Base-by-base conservation (phyloP, 495 filamentous ascomycete genomes). In the Penicillium ucsense region DNA sequence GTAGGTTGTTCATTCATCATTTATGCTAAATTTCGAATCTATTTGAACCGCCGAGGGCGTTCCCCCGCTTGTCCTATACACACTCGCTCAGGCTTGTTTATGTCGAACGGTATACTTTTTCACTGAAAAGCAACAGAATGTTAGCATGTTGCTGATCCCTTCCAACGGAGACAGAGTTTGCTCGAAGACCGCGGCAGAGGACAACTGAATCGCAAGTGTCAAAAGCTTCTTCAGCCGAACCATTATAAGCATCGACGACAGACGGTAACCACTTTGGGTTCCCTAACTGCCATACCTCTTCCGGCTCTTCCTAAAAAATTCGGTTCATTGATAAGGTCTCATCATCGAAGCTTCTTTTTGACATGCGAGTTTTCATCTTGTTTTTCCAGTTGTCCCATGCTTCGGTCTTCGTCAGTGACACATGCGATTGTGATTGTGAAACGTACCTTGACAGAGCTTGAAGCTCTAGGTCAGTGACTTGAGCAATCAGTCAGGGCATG, bases 231-330 rank as follows among this genome's bases (percentile, higher is more conserved):
- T 74, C 68, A 72, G 71, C 50, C 63, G 71, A 74, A 74, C 68
- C 71, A 64, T 70, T 74, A 57, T 72, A 74, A 74, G 71, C 71
- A 74, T 59, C 71, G 71, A 72, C 68, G 63, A 67, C 71, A 66
- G 55, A 43, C 45, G 46, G 47, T 41, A 53, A 35, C 29, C 49
- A 39, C 43, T 47, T 47, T 53, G 50, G 48, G 44, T n/a, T n/a
- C 36, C 37, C 48, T 41, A 43, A 51, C 50, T 62, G 69, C 41
- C 69, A 74, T 71, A 66, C 71, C 71, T 74, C 56, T 72, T 74
- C 68, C 71, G 71, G 71, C 71, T 74, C 71, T 74, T 74, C 71
- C 71, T 74, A 74, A 69, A 20, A 65, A 61, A 62, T 51, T 55
- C 63, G 71, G 71, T 74, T 70, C 63, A 51, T 56, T 52, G 50